Percentiles rank a stretch among this genome's conserved stretches.
Conservation (phyloP, 495 filamentous ascomycete genomes). For the Trypethelium eluteriae region DNA sequence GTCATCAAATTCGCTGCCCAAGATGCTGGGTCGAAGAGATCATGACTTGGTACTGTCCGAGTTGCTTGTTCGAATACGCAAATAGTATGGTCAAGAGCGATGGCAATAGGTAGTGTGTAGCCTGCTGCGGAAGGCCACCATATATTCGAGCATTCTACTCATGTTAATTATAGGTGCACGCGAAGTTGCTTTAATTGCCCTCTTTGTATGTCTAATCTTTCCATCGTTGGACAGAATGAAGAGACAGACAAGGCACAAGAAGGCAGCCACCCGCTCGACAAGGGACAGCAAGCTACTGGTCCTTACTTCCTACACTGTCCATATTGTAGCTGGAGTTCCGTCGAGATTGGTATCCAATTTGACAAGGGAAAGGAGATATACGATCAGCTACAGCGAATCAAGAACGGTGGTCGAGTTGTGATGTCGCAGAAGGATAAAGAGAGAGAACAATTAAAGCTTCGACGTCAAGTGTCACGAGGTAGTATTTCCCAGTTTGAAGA, state of each 20-base stretch:
- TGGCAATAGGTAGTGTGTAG: conserved; percentile 65
- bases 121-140: neutral
- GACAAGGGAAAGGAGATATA: conserved; percentile 80
- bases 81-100: conserved; percentile 83
- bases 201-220: conserved; percentile 70
- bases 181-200: conserved; percentile 94
- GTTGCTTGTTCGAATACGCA: conserved; percentile 88
- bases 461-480: conserved; percentile 2
- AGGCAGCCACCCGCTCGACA: neutral
- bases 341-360: conserved; percentile 83
- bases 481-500: conserved; percentile 5
- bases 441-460: conserved; percentile 26
- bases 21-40: conserved; percentile 89
- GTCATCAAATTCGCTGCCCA: conserved; percentile 88
- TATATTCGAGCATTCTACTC: conserved; percentile 18
- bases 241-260: conserved; percentile 2
- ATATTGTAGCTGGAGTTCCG: conserved; percentile 86
- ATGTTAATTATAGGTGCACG: conserved; percentile 57
- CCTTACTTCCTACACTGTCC: conserved; percentile 76
- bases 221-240: conserved; percentile 47
- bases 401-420: conserved; percentile 42
- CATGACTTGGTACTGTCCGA: conserved; percentile 90
- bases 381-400: conserved; percentile 60
- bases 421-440: conserved; percentile 27
- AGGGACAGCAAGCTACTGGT: conserved; percentile 15